These are phyloP conservation scores for Colletotrichum musicola DNA, from an alignment of 2,329 filamentous ascomycete genomes.

Conservation along the genomic window DNA sequence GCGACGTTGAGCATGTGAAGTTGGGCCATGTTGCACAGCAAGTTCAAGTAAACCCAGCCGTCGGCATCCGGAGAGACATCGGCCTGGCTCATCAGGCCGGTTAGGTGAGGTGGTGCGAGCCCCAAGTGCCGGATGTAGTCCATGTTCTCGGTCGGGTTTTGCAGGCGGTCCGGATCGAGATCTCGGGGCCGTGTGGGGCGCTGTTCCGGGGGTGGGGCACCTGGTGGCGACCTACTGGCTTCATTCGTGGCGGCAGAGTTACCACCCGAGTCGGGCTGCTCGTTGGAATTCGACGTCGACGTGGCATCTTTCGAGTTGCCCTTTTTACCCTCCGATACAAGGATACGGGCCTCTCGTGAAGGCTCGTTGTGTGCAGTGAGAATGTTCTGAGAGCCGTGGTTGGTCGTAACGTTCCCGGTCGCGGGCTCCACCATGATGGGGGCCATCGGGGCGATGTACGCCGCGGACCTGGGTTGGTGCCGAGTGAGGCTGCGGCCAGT, in stretches of 20 bases:
- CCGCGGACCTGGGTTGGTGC: slow-evolving; percentile 42
- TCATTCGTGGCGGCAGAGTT: slow-evolving; percentile 49
- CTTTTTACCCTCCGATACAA: slow-evolving; percentile 54
- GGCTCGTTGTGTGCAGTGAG: slow-evolving; percentile 46
- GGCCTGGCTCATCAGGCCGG: slow-evolving; percentile 21
- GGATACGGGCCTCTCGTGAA: slow-evolving; percentile 63
- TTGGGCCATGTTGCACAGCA: slow-evolving; percentile 85
- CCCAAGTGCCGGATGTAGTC: slow-evolving; percentile 83
- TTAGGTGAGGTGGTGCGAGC: slow-evolving; percentile 69
- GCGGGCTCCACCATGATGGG: slow-evolving; percentile 47
- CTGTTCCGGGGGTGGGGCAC: slow-evolving; percentile 70
- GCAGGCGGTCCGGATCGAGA: slow-evolving; percentile 81
- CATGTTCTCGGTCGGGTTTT: slow-evolving; percentile 82
- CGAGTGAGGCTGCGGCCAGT: slow-evolving; percentile 53
- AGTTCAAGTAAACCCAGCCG: slow-evolving; percentile 86
- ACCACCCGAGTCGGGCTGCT: slow-evolving; percentile 59
- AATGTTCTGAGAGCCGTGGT: slow-evolving; percentile 53
- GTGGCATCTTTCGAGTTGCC: slow-evolving; percentile 56
- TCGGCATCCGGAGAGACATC: slow-evolving; percentile 73
- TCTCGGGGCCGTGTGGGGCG: slow-evolving; percentile 82
- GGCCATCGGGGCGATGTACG: slow-evolving; percentile 30
- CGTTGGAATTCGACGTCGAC: slow-evolving; percentile 62
- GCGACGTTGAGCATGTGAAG: slow-evolving; percentile 89
- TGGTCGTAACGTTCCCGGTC: slow-evolving; percentile 41
- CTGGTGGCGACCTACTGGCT: slow-evolving; percentile 56